Evolutionary conservation across 2,329 filamentous ascomycete species (phyloP).

Genomic region (Boeremia lycopersici): DNA sequence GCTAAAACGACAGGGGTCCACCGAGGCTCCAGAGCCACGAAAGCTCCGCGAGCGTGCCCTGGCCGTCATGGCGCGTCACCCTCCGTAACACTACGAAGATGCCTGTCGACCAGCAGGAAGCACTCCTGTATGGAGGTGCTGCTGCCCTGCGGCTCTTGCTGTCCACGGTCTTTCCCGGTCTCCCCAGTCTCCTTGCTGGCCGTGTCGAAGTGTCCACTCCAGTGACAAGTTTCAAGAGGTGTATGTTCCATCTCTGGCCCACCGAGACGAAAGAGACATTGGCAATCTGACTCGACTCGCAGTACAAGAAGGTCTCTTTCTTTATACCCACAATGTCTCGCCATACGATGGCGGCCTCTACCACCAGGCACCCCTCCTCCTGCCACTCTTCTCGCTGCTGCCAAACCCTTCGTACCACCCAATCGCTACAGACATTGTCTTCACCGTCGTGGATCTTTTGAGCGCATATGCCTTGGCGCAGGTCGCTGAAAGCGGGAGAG

Average conservation of each 20-base stretch:
- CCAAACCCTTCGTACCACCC: conserved; percentile 71
- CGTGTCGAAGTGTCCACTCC: conserved; percentile 97
- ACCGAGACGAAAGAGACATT: not conserved
- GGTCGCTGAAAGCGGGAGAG: conserved; percentile 82
- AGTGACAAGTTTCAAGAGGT: conserved; percentile 95
- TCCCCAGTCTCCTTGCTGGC: conserved; percentile 84
- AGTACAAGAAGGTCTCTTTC: conserved; percentile 96
- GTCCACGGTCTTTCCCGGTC: conserved; percentile 78
- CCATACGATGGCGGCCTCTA: conserved; percentile 93
- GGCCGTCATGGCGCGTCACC: conserved; percentile 21
- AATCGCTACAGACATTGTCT: conserved; percentile 78
- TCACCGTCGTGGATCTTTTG: conserved; percentile 78
- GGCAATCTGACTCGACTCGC: conserved; percentile 17
- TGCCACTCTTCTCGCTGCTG: conserved; percentile 89
- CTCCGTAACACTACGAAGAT: conserved; percentile 33
- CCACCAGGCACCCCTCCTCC: conserved; percentile 78
- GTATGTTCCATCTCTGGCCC: conserved; percentile 55
- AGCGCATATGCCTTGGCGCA: conserved; percentile 78
- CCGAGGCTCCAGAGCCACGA: conserved; percentile 7
- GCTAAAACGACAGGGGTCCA: conserved; percentile 27
- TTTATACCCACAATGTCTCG: conserved; percentile 95
- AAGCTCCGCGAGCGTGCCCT: conserved; percentile 3
- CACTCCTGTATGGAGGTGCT: conserved; percentile 74
- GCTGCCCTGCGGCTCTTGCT: conserved; percentile 79
- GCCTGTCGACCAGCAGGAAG: conserved; percentile 64